Evolutionary conservation across 2,329 filamentous ascomycete species (phyloP), one percentile per base, ranked within the genome.

Genomic region (Aspergillus piperis): DNA sequence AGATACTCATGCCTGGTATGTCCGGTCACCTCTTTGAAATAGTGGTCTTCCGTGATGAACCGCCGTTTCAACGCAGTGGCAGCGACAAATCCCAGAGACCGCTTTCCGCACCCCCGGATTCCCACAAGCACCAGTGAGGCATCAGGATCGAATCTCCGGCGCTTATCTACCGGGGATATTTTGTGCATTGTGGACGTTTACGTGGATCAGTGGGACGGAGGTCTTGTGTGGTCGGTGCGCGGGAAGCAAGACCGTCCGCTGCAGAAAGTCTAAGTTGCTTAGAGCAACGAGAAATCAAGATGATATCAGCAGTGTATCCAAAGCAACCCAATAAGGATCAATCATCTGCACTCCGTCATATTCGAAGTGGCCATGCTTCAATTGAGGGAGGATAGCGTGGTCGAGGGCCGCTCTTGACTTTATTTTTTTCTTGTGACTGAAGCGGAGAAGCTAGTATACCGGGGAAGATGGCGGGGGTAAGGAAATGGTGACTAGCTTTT

Each of bases 1-100:
- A 80, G 69, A 49, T 75, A 80, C 55, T 78, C 77, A 57, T 78
- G 76, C 50, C 77, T 73, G 36, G 77, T 75, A 30, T 75, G 57
- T 3, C 77, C 77, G 3, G 77, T 79, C n/a, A 74, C 64, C 44
- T 75, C 75, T 50, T 75, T 76, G 59, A 80, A 80, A 61, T 75
- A 80, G 61, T 79, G 75, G 58, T 80, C 77, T 63, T 78, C 77
- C 8, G 77, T 80, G 21, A 80, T 74, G 50, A 79, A 78, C 30
- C 76, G 74, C 54, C 77, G 70, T 48, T 77, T 78, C 42, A 80
- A 66, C 15, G 77, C 77, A 0, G 77, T 73, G 15, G 77, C 77
- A 8, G 77, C 77, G 54, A 80, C 74, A 32, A 80, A 77, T 7
- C 77, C 77, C 27, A 80, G 58, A 0, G 77, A 80, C 41, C 77